Evolutionary conservation across 1,139 yeast species (phyloP).

Genomic region (Kodamaea anthophila): DNA sequence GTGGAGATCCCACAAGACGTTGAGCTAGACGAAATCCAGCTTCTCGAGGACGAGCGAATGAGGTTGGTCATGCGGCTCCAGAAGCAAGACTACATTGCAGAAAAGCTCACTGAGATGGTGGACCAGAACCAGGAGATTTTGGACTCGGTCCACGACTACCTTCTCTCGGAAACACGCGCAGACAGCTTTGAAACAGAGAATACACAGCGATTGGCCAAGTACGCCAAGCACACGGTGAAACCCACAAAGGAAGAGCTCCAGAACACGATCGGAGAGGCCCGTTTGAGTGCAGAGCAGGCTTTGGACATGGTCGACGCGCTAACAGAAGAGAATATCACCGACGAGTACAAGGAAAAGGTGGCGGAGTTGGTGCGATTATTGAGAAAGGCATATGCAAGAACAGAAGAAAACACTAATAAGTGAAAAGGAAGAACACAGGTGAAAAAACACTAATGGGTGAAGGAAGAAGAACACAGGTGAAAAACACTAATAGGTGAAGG

Average conservation of each 20-base stretch:
- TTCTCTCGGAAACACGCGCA: slow-evolving; percentile 18
- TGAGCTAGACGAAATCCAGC: slow-evolving; percentile 10
- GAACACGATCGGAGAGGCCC: slow-evolving; percentile 7
- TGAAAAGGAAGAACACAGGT: no score
- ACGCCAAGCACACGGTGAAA: slow-evolving; percentile 7
- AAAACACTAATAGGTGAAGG: no score
- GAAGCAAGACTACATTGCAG: slow-evolving; percentile 33
- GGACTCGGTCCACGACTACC: slow-evolving; percentile 33
- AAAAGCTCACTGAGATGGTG: slow-evolving; percentile 29
- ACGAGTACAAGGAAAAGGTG: slow-evolving; percentile 17
- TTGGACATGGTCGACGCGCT: slow-evolving; percentile 6
- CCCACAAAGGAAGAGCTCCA: slow-evolving; percentile 11
- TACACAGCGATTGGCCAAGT: slow-evolving; percentile 8
- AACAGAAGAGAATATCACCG: slow-evolving; percentile 7
- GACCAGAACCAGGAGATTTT: slow-evolving; percentile 37
- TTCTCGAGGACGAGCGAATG: slow-evolving; percentile 32
- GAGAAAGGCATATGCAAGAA: slow-evolving; percentile 11
- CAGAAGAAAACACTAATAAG: no score
- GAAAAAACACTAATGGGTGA: no score
- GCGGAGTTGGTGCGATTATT: slow-evolving; percentile 17
- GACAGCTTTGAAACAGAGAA: slow-evolving; percentile 8
- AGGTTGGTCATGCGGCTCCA: slow-evolving; percentile 38
- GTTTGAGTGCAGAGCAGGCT: slow-evolving; percentile 8
- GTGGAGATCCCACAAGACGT: background rate
- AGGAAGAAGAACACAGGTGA: no score